Evolutionary conservation across 306 rosid species (phyloP).

Genomic region (Rosa persica): DNA sequence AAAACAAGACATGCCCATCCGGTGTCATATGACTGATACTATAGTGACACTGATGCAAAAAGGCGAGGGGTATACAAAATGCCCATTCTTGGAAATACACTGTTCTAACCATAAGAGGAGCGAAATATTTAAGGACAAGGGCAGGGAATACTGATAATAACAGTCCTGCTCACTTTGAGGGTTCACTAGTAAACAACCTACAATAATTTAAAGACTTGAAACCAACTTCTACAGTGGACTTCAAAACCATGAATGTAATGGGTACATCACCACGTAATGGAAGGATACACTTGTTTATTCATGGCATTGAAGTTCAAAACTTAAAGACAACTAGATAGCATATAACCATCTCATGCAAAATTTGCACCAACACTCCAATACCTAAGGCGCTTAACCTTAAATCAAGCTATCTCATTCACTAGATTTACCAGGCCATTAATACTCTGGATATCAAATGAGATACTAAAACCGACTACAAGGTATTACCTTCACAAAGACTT

Average conservation of each 20-base stretch:
- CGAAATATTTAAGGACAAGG: background rate
- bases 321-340: background rate
- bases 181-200: background rate
- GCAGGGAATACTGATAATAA: background rate
- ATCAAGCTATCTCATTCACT: background rate
- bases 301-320: background rate
- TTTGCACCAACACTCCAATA: background rate
- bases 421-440: background rate
- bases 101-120: background rate
- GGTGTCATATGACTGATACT: background rate
- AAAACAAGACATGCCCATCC: background rate
- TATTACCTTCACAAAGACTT: slow-evolving; percentile 94
- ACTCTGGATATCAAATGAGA: background rate
- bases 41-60: background rate
- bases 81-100: background rate
- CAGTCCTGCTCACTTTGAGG: background rate
- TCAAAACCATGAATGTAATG: background rate
- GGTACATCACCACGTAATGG: background rate
- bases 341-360: background rate
- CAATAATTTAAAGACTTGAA: background rate
- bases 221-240: background rate
- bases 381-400: background rate
- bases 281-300: background rate
- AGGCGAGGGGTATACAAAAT: background rate
- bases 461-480: background rate